A percentile compares a stretch with the other conserved stretches of the same genome.
These are phyloP conservation scores for Puccinellia tenuiflora DNA, from an alignment of 176 grass and related monocot species.

Conservation along the genomic window DNA sequence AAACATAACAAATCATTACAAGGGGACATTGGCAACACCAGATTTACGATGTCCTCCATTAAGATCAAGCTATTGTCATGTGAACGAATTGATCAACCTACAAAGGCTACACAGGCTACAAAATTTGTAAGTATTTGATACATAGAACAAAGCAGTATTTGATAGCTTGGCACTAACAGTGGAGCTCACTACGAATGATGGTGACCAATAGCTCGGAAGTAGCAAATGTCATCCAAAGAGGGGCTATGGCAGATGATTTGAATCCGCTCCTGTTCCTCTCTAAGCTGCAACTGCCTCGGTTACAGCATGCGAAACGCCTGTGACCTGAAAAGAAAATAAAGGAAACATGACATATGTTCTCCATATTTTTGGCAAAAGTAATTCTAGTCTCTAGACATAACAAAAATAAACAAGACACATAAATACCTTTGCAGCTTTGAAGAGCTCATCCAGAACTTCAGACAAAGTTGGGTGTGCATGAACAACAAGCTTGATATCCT, in stretches of 20 bases:
- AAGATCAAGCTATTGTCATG: not conserved
- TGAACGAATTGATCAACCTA: not conserved
- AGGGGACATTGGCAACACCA: not conserved
- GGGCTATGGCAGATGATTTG: slow-evolving; percentile 23
- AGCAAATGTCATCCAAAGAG: slow-evolving; percentile 23
- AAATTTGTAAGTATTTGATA: not conserved
- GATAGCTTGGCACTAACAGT: not conserved
- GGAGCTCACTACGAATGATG: not conserved
- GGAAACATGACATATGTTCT: not conserved
- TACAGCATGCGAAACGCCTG: slow-evolving; percentile 56
- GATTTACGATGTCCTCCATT: not conserved
- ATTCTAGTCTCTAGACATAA: not conserved
- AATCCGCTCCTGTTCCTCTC: not conserved
- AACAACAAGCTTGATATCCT: slow-evolving; percentile 83
- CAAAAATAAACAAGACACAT: not conserved
- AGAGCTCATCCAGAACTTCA: slow-evolving; percentile 87
- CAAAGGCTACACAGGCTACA: not conserved
- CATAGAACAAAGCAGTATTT: not conserved
- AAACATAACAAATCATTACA: not conserved
- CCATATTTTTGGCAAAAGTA: not conserved
- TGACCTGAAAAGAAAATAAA: slow-evolving; percentile 51
- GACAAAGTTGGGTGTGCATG: slow-evolving; percentile 91
- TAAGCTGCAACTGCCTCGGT: slow-evolving; percentile 81
- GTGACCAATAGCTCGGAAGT: not conserved
- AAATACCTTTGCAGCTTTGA: slow-evolving; percentile 80